A percentile compares a stretch with the other conserved stretches of the same genome.
These are phyloP conservation scores for Alopecurus myosuroides DNA, from an alignment of 176 grass and related monocot genomes.

Conservation along the genomic window DNA sequence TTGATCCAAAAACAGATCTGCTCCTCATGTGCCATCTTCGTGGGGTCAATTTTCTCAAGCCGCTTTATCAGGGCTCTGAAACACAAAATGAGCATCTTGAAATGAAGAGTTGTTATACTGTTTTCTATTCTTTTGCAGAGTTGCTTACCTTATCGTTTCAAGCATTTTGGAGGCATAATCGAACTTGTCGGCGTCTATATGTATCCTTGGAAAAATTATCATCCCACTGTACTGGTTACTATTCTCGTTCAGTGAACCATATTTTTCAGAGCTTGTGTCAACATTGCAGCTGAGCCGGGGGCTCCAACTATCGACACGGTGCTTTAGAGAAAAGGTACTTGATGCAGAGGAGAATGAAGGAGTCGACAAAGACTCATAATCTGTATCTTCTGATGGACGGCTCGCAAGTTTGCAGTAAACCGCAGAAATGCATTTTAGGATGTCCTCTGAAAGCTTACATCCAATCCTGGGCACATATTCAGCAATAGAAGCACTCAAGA, in stretches of 20 bases:
- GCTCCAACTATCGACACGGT: constrained; percentile 44
- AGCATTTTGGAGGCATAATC: constrained; percentile 93
- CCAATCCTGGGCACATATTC: constrained; percentile 68
- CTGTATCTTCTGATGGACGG: constrained; percentile 21
- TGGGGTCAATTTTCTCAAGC: constrained; percentile 76
- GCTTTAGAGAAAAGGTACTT: constrained; percentile 59
- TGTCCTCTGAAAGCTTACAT: constrained; percentile 90
- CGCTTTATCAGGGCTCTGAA: constrained; percentile 61
- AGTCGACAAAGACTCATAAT: constrained; percentile 38
- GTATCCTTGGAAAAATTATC: constrained; percentile 67
- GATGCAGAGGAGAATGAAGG: constrained; percentile 62
- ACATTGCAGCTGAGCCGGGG: constrained; percentile 31
- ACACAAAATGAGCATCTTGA: constrained; percentile 14
- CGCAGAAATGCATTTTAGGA: constrained; percentile 64
- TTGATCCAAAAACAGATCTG: constrained; percentile 82
- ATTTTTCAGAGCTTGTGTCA: constrained; percentile 30
- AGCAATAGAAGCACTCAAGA: constrained; percentile 52
- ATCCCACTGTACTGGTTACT: constrained; percentile 37
- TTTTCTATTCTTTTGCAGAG: background rate
- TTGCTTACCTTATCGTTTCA: constrained; percentile 68
- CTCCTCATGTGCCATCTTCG: constrained; percentile 64
- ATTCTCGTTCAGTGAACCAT: constrained; percentile 34
- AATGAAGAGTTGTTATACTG: background rate
- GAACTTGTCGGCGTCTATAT: constrained; percentile 87
- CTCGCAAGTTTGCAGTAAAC: constrained; percentile 84